Evolutionary conservation across 2,329 filamentous ascomycete species (phyloP), one percentile per base, ranked within the genome.

Genomic region (Hirsutella rhossiliensis): DNA sequence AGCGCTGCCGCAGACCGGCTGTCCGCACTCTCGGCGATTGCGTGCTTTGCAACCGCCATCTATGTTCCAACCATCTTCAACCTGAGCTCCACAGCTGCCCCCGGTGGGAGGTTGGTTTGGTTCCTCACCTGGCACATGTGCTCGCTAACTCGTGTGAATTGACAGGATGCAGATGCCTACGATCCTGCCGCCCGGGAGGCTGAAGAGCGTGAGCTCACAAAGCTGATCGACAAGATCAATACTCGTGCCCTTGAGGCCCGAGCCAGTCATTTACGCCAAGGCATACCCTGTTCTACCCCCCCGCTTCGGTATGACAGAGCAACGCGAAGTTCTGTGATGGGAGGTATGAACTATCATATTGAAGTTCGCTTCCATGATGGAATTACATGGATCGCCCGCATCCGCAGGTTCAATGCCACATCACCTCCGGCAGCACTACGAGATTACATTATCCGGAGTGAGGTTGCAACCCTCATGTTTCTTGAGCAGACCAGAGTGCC

Each of bases 291-390:
- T 44, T 58, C 54, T n/a, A 53, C 62, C n/a, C 51, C 57, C 12
- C 53, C 57, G 20, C 55, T 66, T 30, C 48, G 55, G n/a, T 64
- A 67, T 55, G 56, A 66, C 44, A 53, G 50, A 51, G 48, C 49
- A 4, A 60, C 47, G 19, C 56, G 53, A 40, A 59, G 51, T 32
- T 61, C 62, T 6, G 57, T 67, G 0, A 70, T 71, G 62, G 65
- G 65, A 2, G 63, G 64, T 3, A 66, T 64, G 61, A 69, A 71
- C 48, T 71, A 64, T 49, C 64, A 71, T 47, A 48, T 66, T 36
- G 59, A 65, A 32, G 50, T 71, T 41, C 45, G 41, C 7, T 72
- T 72, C 46, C 58, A 66, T 5, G 67, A 71, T 49, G 63, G 63
- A 36, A 47, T 65, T 23, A 55, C 47, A 39, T 71, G 66, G 68